Evolutionary conservation across 2,329 filamentous ascomycete species (phyloP).

Genomic region (Aspergillus vadensis): DNA sequence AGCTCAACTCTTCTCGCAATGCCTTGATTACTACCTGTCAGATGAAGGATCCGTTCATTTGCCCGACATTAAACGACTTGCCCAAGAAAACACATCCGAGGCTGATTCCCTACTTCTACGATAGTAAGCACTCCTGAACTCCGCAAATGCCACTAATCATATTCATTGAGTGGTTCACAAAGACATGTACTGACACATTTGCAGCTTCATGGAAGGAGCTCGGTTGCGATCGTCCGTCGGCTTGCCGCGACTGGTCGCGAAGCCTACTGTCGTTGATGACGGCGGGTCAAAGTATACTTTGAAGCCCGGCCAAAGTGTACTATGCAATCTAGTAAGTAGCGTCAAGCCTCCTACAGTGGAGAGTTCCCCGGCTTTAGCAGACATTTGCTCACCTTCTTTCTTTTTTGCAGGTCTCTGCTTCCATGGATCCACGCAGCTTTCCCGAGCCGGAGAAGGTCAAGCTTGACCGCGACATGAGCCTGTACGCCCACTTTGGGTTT

Average conservation of each 20-base stretch:
- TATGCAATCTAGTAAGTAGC: conserved; percentile 40
- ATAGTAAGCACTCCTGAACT: conserved; percentile 45
- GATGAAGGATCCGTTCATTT: conserved; percentile 52
- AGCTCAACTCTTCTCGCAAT: conserved; percentile 60
- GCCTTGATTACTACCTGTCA: conserved; percentile 59
- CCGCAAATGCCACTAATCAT: background rate
- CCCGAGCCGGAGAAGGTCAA: conserved; percentile 53
- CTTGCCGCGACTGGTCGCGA: conserved; percentile 39
- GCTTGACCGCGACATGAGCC: conserved; percentile 62
- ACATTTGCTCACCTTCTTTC: background rate
- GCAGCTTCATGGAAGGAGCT: conserved; percentile 45
- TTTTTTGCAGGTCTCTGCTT: conserved; percentile 34
- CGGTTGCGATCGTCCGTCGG: conserved; percentile 42
- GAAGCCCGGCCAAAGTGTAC: conserved; percentile 38
- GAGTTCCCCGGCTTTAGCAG: background rate
- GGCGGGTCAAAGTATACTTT: conserved; percentile 34
- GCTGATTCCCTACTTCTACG: conserved; percentile 53
- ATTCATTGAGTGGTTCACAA: background rate
- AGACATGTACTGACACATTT: background rate
- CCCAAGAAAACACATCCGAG: conserved; percentile 47
- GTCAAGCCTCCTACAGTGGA: background rate
- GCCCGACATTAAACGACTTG: conserved; percentile 51
- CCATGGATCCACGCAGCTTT: conserved; percentile 40
- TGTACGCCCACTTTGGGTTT: conserved; percentile 66
- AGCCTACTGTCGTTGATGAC: conserved; percentile 38